phyloP scores from a whole-genome alignment of 1,139 yeast genomes.

The Scheffersomyces insectosa region DNA sequence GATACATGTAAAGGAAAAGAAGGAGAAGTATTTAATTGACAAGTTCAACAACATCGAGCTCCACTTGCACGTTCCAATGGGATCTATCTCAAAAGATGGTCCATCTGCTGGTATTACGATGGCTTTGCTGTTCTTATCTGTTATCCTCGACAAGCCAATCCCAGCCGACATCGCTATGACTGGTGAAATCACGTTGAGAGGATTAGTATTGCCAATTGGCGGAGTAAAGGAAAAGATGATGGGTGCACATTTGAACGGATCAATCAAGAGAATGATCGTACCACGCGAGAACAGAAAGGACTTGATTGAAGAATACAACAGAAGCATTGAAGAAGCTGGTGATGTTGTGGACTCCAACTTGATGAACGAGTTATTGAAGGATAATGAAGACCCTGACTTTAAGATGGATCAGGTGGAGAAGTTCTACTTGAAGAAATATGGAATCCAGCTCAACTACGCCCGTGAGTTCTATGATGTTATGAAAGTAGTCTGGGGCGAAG shows the following conservation, averaged over 20 bases:
- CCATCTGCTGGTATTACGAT: slow-evolving; percentile 94
- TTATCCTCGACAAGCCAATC: slow-evolving; percentile 67
- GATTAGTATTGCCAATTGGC: slow-evolving; percentile 85
- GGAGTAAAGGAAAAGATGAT: slow-evolving; percentile 83
- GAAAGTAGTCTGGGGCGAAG: slow-evolving; percentile 63
- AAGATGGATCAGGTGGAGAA: slow-evolving; percentile 46
- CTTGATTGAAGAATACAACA: slow-evolving; percentile 59
- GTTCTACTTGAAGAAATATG: slow-evolving; percentile 50
- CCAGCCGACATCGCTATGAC: slow-evolving; percentile 83
- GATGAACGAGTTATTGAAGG: slow-evolving; percentile 38
- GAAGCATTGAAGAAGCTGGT: slow-evolving; percentile 35
- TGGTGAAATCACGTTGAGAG: slow-evolving; percentile 87
- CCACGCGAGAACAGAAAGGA: slow-evolving; percentile 75
- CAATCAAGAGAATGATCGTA: slow-evolving; percentile 58
- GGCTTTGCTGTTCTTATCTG: slow-evolving; percentile 76
- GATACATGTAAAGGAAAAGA: slow-evolving; percentile 26
- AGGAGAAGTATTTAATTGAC: slow-evolving; percentile 32
- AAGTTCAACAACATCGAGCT: slow-evolving; percentile 58
- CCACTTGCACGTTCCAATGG: slow-evolving; percentile 88
- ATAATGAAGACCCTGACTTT: slow-evolving; percentile 31
- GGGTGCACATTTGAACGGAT: slow-evolving; percentile 79
- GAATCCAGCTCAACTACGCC: slow-evolving; percentile 63
- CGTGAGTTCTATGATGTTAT: slow-evolving; percentile 80
- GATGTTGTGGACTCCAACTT: slow-evolving; percentile 10
- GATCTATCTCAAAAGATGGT: slow-evolving; percentile 87